Evolutionary conservation across 805 yeast genomes (phyloP), one percentile per base, ranked within the genome.

Genomic region (Metschnikowia chrysomelidarum): DNA sequence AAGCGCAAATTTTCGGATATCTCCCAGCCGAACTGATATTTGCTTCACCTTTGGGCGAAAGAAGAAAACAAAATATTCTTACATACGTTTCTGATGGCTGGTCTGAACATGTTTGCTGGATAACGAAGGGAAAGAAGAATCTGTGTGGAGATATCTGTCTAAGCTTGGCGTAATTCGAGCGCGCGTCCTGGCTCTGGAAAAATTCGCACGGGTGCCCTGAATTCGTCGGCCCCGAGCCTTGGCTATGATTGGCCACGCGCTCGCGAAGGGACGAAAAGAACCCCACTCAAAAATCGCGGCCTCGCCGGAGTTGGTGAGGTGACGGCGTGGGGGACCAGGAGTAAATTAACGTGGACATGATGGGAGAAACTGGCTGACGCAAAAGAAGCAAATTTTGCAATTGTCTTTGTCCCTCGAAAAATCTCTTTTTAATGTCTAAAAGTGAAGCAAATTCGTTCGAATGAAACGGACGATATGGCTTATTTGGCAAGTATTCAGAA

Each of bases 11-110:
- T n/a, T n/a, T n/a, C n/a, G n/a, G n/a, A n/a, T n/a, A n/a, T n/a
- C n/a, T n/a, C n/a, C n/a, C n/a, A n/a, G n/a, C n/a, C n/a, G n/a
- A n/a, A n/a, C n/a, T n/a, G n/a, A n/a, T n/a, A n/a, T n/a, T n/a
- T n/a, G n/a, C n/a, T n/a, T n/a, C n/a, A n/a, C n/a, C n/a, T n/a
- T n/a, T n/a, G n/a, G 30, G 4, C 9, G 7, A 4, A 6, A 16
- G 10, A 11, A 17, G 19, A 18, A 11, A 7, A 15, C 19, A 7
- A 14, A 18, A 27, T 15, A 6, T 7, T 27, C 2, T 9, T 26
- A 47, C 51, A 38, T 47, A 47, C 51, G 43, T 43, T 47, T 40
- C 39, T 47, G 41, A 36, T 34, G 26, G 48, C 45, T 29, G 49
- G 44, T 47, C 46, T 47, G 38, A 47, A 39, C 51, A 47, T 47